Percentiles rank a stretch among this genome's conserved stretches.
Conservation (phyloP, 257 asterid genomes). For the Vinca minor region DNA sequence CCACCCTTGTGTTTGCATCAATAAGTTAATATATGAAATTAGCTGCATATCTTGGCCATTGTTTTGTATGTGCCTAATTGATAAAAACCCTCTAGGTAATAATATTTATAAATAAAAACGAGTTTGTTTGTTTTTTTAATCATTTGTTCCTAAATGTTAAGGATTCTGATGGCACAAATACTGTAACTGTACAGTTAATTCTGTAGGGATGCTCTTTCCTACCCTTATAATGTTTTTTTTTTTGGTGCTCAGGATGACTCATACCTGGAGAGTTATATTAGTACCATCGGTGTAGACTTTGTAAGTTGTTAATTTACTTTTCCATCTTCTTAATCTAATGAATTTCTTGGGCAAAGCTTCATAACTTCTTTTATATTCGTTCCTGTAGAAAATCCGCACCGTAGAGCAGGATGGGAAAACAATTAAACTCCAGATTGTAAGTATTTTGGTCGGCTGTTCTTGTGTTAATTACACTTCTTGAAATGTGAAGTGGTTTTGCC, state of each 20-base stretch:
- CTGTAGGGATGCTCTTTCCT: neutral
- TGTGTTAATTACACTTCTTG: neutral
- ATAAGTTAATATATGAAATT: too few species aligned
- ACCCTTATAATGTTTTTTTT: slow-evolving; percentile 11
- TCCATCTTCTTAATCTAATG: neutral
- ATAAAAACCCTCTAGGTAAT: too few species aligned
- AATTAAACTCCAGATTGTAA: slow-evolving; percentile 85
- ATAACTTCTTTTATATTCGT: slow-evolving; percentile 7
- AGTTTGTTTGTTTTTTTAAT: too few species aligned
- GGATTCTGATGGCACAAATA: too few species aligned
- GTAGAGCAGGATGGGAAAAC: slow-evolving; percentile 95
- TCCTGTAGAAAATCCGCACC: slow-evolving; percentile 72
- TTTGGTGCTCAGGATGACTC: slow-evolving; percentile 76
- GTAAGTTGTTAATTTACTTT: slow-evolving; percentile 41
- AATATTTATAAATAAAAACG: too few species aligned
- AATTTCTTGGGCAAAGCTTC: neutral
- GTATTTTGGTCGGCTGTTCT: slow-evolving; percentile 19
- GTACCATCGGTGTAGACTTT: slow-evolving; percentile 93
- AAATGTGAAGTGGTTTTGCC: too few species aligned
- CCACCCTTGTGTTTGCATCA: too few species aligned
- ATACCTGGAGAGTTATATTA: slow-evolving; percentile 85
- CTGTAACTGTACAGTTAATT: too few species aligned
- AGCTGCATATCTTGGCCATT: too few species aligned
- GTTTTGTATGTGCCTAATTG: too few species aligned
- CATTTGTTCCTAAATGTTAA: too few species aligned